Evolutionary conservation across 129 eudicot genomes (phyloP).

Genomic region (Erigeron canadensis): DNA sequence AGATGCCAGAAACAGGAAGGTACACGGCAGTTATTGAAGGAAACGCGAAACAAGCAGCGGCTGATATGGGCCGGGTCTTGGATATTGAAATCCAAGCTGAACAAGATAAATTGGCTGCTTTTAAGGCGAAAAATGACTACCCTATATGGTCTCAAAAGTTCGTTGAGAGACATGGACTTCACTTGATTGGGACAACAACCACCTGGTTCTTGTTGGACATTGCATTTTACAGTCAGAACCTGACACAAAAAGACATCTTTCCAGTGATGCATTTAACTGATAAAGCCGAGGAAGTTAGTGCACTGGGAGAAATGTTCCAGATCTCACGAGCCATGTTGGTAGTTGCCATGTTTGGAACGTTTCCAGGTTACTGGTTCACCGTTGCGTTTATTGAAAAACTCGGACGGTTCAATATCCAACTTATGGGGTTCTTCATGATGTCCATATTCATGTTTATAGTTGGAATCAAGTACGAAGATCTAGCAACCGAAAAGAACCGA

Average conservation of each 20-base stretch:
- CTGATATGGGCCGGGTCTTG: constrained; percentile 61
- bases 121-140: constrained; percentile 48
- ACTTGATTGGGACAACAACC: constrained; percentile 48
- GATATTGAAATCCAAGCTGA: constrained; percentile 50
- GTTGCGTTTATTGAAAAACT: constrained; percentile 57
- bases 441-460: constrained; percentile 57
- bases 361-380: constrained; percentile 74
- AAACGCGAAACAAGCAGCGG: constrained; percentile 58
- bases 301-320: constrained; percentile 53
- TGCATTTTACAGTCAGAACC: constrained; percentile 62
- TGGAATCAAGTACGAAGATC: constrained; percentile 43
- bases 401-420: constrained; percentile 54
- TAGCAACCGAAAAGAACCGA: constrained; percentile 31
- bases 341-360: constrained; percentile 53
- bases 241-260: constrained; percentile 61
- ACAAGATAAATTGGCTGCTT: constrained; percentile 39
- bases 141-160: constrained; percentile 40
- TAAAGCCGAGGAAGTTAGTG: constrained; percentile 28
- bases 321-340: constrained; percentile 57
- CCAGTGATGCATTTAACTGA: constrained; percentile 45
- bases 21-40: constrained; percentile 63
- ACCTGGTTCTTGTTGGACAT: constrained; percentile 66
- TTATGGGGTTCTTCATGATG: constrained; percentile 65
- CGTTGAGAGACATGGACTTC: constrained; percentile 46
- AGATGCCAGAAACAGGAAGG: constrained; percentile 68